A percentile compares a stretch with the other conserved stretches of the same genome.
These are phyloP conservation scores for Mrakia gelida DNA, from an alignment of 768 basidiomycete species.

Conservation along the genomic window DNA sequence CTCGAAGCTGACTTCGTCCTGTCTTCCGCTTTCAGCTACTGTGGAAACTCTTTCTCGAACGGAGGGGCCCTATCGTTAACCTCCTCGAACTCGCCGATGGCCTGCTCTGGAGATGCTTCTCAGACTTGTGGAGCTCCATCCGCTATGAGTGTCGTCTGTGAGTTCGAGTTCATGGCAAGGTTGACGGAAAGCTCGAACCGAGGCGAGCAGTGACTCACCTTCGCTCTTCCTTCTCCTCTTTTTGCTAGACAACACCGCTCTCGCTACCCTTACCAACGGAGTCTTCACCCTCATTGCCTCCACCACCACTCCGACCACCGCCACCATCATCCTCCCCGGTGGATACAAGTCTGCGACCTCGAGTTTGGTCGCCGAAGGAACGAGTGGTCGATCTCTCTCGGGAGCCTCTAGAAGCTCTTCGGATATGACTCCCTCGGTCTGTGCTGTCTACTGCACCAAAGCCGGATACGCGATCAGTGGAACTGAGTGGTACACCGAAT, in stretches of 20 bases:
- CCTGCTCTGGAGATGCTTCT: constrained; percentile 35
- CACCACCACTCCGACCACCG: neutral
- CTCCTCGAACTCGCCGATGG: constrained; percentile 36
- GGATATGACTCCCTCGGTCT: constrained; percentile 36
- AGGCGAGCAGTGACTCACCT: neutral
- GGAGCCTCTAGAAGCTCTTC: constrained; percentile 30
- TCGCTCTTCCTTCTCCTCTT: neutral
- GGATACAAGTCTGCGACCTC: constrained; percentile 5
- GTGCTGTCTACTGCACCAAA: constrained; percentile 36
- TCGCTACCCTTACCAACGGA: neutral
- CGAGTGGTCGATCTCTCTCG: constrained; percentile 35
- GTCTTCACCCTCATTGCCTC: neutral
- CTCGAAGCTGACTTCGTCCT: neutral
- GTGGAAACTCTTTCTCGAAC: constrained; percentile 47
- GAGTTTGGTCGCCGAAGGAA: constrained; percentile 9
- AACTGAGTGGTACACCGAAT: constrained; percentile 35
- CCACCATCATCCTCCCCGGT: neutral
- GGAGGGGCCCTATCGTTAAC: no score
- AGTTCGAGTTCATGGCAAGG: neutral
- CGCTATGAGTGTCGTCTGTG: neutral
- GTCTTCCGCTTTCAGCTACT: constrained; percentile 36
- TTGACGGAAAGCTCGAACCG: neutral
- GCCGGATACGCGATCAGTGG: constrained; percentile 35
- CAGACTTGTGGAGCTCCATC: neutral
- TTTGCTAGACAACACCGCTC: neutral